Conservation (phyloP, 1,139 yeast genomes). For the Pichiaceae sp. region DNA sequence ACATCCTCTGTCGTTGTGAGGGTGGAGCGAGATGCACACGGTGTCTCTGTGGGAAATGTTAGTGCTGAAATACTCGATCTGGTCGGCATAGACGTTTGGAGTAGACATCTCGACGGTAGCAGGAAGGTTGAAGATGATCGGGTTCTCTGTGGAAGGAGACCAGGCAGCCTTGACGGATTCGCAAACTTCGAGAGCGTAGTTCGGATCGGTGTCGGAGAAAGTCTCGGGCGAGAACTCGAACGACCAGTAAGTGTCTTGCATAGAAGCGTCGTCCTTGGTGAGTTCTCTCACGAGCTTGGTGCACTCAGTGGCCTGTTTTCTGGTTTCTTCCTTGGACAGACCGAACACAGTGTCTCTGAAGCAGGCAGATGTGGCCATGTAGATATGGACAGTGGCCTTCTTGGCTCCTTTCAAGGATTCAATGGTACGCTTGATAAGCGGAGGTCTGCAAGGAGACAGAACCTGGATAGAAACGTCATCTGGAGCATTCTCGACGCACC, state of each 20-base stretch:
- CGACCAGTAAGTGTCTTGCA: constrained; percentile 71
- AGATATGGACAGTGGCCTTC: constrained; percentile 82
- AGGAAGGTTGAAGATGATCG: constrained; percentile 91
- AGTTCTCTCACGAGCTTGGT: constrained; percentile 71
- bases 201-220: constrained; percentile 82
- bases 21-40: constrained; percentile 83
- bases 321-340: constrained; percentile 71
- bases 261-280: constrained; percentile 81
- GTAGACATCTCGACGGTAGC: constrained; percentile 97
- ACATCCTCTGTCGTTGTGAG: constrained; percentile 96
- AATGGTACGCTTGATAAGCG: constrained; percentile 78
- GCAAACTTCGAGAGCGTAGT: constrained; percentile 76
- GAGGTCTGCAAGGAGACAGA: constrained; percentile 86
- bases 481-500: constrained; percentile 88
- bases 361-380: constrained; percentile 84
- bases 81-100: constrained; percentile 95
- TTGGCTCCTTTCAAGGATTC: constrained; percentile 87
- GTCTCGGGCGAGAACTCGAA: constrained; percentile 95
- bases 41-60: constrained; percentile 77
- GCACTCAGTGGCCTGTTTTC: constrained; percentile 74
- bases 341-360: constrained; percentile 90
- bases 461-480: constrained; percentile 90
- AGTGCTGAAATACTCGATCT: constrained; percentile 80
- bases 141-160: constrained; percentile 77
- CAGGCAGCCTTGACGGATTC: constrained; percentile 94